These are phyloP conservation scores for Cadophora malorum DNA, from an alignment of 2,329 filamentous ascomycete genomes.

Conservation along the genomic window DNA sequence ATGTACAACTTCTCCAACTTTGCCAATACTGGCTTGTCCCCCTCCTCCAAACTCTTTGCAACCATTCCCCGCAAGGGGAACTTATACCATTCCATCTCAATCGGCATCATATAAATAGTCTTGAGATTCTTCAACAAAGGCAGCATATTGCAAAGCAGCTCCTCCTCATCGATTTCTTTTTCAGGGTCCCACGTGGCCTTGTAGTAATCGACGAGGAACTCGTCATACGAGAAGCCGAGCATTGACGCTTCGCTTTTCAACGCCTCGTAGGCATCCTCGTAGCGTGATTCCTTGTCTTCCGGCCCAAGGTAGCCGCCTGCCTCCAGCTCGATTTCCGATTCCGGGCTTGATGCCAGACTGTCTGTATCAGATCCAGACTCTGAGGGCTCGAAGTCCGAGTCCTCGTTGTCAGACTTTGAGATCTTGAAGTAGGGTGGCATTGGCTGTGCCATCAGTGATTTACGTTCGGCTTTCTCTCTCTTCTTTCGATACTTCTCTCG, in stretches of 20 bases:
- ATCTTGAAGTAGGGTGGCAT: conserved; percentile 8
- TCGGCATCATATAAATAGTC: conserved; percentile 12
- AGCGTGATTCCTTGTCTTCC: not conserved
- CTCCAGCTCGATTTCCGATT: conserved; percentile 14
- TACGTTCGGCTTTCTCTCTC: not conserved
- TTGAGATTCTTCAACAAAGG: conserved; percentile 9
- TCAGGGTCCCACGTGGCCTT: not conserved
- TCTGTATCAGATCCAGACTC: conserved; percentile 4
- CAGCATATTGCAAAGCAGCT: conserved; percentile 1
- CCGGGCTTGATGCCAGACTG: not conserved
- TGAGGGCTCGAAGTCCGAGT: conserved; percentile 1
- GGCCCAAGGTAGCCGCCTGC: not conserved
- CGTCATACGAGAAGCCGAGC: not conserved
- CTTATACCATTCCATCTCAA: not conserved
- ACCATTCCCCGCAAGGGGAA: conserved; percentile 11
- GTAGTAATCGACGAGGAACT: not conserved
- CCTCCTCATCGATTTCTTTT: conserved; percentile 1
- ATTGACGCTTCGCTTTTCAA: not conserved
- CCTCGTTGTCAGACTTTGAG: conserved; percentile 11
- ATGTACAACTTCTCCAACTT: conserved; percentile 27
- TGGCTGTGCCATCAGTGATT: not conserved
- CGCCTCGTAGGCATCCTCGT: not conserved
- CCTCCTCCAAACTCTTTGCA: conserved; percentile 4
- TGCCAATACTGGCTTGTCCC: conserved; percentile 8
- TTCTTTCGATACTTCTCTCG: not conserved